Percentiles rank a stretch among this genome's conserved stretches.
Conservation (phyloP, 306 rosid genomes). For the Malus sylvestris region DNA sequence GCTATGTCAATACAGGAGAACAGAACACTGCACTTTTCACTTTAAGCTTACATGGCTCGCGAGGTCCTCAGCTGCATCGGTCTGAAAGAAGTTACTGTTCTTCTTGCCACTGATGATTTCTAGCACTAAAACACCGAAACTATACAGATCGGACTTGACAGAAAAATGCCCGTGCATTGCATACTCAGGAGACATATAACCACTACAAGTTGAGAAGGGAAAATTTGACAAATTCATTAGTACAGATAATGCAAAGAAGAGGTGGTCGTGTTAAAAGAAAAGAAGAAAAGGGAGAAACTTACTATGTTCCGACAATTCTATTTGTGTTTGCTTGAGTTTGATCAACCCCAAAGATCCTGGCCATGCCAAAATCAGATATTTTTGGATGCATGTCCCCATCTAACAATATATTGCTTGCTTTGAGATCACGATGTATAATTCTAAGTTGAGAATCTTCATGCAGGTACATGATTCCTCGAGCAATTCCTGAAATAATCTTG, state of each 20-base stretch:
- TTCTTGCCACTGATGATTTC: conserved; percentile 22
- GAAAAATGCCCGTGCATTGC: conserved; percentile 1
- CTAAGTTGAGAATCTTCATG: conserved; percentile 6
- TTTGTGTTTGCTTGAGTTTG: conserved; percentile 11
- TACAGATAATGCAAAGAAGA: no score
- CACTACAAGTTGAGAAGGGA: not conserved
- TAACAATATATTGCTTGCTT: not conserved
- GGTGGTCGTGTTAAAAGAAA: no score
- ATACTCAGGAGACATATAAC: conserved; percentile 11
- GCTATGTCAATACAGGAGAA: not conserved
- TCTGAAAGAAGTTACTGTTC: not conserved
- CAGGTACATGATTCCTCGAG: conserved; percentile 1
- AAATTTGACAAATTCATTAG: no score
- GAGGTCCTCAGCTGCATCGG: not conserved
- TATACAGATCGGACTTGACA: conserved; percentile 18
- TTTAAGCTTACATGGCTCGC: not conserved
- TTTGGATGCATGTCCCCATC: not conserved
- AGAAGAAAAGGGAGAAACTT: not conserved
- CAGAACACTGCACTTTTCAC: not conserved
- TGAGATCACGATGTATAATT: conserved; percentile 8
- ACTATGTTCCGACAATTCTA: conserved; percentile 14
- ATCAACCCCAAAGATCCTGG: conserved; percentile 8
- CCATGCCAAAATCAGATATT: conserved; percentile 19
- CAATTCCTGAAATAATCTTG: not conserved
- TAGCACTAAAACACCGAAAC: conserved; percentile 19